A percentile compares a stretch with the other conserved stretches of the same genome.
Conservation (phyloP, 192 early-diverging fungal genomes). For the Entophlyctis luteolus region DNA sequence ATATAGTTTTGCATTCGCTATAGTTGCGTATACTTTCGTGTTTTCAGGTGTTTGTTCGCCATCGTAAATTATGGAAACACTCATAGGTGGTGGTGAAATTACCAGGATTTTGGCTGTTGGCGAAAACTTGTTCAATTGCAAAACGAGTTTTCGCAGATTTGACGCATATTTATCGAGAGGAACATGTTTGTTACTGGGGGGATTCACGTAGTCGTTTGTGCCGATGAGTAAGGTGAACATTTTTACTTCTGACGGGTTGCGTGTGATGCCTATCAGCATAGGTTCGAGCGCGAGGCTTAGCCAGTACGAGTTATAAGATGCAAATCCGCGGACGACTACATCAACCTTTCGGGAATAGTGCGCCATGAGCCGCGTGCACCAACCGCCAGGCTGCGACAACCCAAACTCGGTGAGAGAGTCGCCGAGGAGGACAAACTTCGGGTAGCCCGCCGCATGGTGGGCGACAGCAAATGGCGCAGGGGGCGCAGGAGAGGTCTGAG, state of each 20-base stretch:
- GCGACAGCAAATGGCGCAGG: no score
- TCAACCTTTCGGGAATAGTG: not conserved
- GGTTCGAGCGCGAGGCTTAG: not conserved
- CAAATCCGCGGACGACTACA: not conserved
- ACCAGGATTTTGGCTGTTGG: conserved; percentile 62
- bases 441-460: no score
- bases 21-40: not conserved
- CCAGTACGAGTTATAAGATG: not conserved
- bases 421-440: not conserved
- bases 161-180: conserved; percentile 46
- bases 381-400: not conserved
- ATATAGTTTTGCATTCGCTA: not conserved
- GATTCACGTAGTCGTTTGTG: conserved; percentile 67
- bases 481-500: no score
- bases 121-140: conserved; percentile 49
- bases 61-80: conserved; percentile 38
- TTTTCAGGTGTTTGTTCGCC: no score
- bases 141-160: conserved; percentile 59
- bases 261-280: not conserved
- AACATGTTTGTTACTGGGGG: conserved; percentile 49
- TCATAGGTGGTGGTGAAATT: conserved; percentile 64
- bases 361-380: not conserved
- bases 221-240: conserved; percentile 73
- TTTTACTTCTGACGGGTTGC: not conserved
- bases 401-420: conserved; percentile 1